Evolutionary conservation across 2,329 filamentous ascomycete species (phyloP).

Genomic region (Fusarium longipes): DNA sequence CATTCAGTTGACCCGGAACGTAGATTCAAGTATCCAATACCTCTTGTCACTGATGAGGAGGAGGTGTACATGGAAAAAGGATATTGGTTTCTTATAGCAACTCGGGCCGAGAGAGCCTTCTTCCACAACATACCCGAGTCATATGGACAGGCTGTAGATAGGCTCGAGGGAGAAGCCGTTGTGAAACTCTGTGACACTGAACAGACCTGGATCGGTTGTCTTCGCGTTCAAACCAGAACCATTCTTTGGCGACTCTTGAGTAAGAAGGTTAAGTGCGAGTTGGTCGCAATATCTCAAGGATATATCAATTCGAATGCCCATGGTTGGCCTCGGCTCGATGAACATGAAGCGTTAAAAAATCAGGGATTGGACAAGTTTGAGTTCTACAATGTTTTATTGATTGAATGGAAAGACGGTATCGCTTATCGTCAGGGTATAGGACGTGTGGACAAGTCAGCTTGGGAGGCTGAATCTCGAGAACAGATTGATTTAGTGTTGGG

Average conservation of each 20-base stretch:
- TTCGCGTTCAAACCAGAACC: neutral
- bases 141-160: neutral
- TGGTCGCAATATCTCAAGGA: neutral
- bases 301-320: neutral
- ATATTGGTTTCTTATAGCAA: neutral
- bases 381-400: neutral
- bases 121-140: neutral
- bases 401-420: neutral
- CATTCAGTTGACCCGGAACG: neutral
- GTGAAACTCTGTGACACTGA: neutral
- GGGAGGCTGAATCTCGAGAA: neutral
- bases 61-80: neutral
- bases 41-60: neutral
- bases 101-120: neutral
- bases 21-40: neutral
- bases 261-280: neutral
- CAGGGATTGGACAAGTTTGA: neutral
- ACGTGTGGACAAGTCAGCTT: neutral
- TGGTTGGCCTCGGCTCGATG: neutral
- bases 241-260: neutral
- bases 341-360: neutral
- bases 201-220: neutral
- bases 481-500: neutral
- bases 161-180: neutral
- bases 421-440: constrained; percentile 1